A percentile compares a stretch with the other conserved stretches of the same genome.
phyloP scores from a whole-genome alignment of 2,329 filamentous ascomycete genomes.

The Colletotrichum sp. region DNA sequence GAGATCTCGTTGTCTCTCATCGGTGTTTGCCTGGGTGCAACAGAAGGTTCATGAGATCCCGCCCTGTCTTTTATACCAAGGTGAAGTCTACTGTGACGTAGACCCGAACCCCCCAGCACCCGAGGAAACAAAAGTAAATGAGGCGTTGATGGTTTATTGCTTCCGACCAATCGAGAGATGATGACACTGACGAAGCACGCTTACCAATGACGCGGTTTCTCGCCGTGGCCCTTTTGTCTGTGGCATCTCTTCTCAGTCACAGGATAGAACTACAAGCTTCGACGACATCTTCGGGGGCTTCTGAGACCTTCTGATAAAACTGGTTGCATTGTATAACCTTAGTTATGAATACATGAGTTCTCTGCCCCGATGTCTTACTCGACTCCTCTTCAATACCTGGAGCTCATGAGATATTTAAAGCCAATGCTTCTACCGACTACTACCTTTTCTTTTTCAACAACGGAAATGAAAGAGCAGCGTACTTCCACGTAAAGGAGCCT shows the following conservation, averaged over 20 bases:
- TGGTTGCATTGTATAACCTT: not conserved
- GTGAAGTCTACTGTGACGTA: not conserved
- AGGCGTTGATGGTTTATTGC: not conserved
- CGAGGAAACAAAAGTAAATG: rapidly evolving
- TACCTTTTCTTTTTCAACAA: not conserved
- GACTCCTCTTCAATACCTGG: not conserved
- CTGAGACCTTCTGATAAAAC: not conserved
- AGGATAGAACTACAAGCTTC: not conserved
- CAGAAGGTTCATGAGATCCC: rapidly evolving
- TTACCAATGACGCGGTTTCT: rapidly evolving
- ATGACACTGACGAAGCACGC: rapidly evolving
- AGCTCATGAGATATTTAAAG: not conserved
- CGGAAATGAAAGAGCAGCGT: no score
- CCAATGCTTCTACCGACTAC: not conserved
- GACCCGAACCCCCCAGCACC: rapidly evolving
- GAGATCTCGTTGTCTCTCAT: not conserved
- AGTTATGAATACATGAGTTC: rapidly evolving
- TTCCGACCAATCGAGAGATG: not conserved
- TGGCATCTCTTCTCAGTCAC: not conserved
- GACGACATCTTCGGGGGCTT: not conserved
- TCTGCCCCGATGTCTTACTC: rapidly evolving
- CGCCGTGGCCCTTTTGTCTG: rapidly evolving
- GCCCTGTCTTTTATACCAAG: not conserved
- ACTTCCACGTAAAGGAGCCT: not conserved
- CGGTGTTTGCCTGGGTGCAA: not conserved